A percentile compares a stretch with the other conserved stretches of the same genome.
Conservation (phyloP, 371 early-diverging fungal genomes). For the Mucor velutinosus region DNA sequence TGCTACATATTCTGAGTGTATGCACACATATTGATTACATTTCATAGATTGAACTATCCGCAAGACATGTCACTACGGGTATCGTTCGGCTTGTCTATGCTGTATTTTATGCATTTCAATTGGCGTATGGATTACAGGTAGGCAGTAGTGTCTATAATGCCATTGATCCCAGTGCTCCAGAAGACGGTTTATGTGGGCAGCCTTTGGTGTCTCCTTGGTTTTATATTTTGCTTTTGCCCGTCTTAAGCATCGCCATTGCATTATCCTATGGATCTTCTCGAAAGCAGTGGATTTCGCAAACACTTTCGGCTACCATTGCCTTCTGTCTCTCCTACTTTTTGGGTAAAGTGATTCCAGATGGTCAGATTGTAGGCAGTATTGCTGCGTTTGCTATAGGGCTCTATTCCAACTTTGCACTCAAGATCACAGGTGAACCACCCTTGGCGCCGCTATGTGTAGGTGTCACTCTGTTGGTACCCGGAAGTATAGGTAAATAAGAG, state of each 20-base stretch:
- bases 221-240: slow-evolving; percentile 38
- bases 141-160: slow-evolving; percentile 54
- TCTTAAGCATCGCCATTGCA: slow-evolving; percentile 36
- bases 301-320: slow-evolving; percentile 29
- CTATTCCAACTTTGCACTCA: slow-evolving; percentile 44
- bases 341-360: slow-evolving; percentile 36
- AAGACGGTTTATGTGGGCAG: slow-evolving; percentile 28
- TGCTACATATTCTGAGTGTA: not conserved
- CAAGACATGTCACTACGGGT: slow-evolving; percentile 82
- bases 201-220: slow-evolving; percentile 37
- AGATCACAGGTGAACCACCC: slow-evolving; percentile 40
- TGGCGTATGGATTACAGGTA: slow-evolving; percentile 78
- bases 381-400: slow-evolving; percentile 47
- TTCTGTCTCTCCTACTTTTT: slow-evolving; percentile 42
- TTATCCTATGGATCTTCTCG: slow-evolving; percentile 47
- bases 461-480: slow-evolving; percentile 46
- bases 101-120: slow-evolving; percentile 73
- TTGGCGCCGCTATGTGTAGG: slow-evolving; percentile 44
- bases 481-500: slow-evolving; percentile 41
- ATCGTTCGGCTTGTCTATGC: slow-evolving; percentile 80
- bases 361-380: slow-evolving; percentile 37
- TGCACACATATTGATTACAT: not conserved
- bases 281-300: slow-evolving; percentile 40
- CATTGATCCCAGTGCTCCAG: slow-evolving; percentile 28
- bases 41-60: slow-evolving; percentile 46